These are phyloP conservation scores for Paraurostyla sp. DNA, from an alignment of 73 alveolate genomes.

Conservation along the genomic window DNA sequence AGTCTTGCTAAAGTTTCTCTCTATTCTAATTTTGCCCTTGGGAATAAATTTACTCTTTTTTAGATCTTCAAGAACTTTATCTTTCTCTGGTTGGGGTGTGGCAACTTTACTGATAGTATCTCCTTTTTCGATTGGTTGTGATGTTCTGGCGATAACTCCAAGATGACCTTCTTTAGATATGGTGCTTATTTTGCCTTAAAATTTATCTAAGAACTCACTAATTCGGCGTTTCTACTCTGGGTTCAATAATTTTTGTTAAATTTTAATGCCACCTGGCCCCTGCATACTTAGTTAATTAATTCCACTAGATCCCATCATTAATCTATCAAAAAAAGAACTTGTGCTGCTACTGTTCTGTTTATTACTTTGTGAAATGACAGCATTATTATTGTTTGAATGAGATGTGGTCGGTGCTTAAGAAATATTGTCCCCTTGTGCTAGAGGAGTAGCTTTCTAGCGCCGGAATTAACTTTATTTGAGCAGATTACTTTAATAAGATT, in stretches of 20 bases:
- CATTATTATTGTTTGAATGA: constrained; percentile 9
- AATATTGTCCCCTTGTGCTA: too few species aligned
- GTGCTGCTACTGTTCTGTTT: neutral
- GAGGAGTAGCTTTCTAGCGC: too few species aligned
- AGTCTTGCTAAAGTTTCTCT: neutral
- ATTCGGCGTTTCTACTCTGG: neutral
- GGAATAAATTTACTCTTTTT: neutral
- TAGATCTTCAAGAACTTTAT: neutral
- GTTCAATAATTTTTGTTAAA: neutral
- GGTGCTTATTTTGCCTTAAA: constrained; percentile 23
- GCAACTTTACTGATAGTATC: neutral
- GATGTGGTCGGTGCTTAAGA: constrained; percentile 52
- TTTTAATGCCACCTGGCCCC: neutral
- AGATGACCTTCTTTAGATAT: constrained; percentile 34
- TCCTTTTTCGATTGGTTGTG: constrained; percentile 35
- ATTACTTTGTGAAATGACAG: neutral
- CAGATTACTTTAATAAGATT: too few species aligned
- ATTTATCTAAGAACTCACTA: constrained; percentile 17
- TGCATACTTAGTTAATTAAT: neutral
- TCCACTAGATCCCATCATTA: neutral
- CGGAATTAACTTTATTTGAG: too few species aligned
- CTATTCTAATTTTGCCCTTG: neutral
- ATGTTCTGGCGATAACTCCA: constrained; percentile 39
- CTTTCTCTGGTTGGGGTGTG: neutral
- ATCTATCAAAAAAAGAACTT: neutral